Evolutionary conservation across 1,284 basidiomycete genomes (phyloP).

Genomic region (Phlebopus sp.): DNA sequence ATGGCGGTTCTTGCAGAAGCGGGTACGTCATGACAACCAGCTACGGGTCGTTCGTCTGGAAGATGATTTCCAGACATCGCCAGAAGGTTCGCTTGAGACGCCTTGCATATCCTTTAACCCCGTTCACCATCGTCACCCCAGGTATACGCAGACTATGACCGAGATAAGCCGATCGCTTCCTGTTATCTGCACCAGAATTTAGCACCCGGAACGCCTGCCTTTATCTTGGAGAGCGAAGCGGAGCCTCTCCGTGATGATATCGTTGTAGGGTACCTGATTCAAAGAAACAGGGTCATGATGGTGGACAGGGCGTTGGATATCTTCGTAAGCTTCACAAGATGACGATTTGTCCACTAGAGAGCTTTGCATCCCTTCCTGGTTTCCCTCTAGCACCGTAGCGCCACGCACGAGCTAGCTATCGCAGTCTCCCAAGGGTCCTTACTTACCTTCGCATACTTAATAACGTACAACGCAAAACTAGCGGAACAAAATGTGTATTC

Average conservation of each 20-base stretch:
- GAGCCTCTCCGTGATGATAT: slow-evolving; percentile 11
- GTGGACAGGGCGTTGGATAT: slow-evolving; percentile 2
- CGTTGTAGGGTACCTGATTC: slow-evolving; percentile 11
- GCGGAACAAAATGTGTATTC: neutral
- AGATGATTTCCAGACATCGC: slow-evolving; percentile 10
- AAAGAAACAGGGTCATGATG: slow-evolving; percentile 9
- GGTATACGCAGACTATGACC: slow-evolving; percentile 11
- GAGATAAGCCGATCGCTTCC: slow-evolving; percentile 7
- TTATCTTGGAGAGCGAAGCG: slow-evolving; percentile 7
- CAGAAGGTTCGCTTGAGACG: slow-evolving; percentile 5
- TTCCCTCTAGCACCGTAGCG: too few species aligned
- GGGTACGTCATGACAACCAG: slow-evolving; percentile 11
- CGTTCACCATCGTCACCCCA: neutral
- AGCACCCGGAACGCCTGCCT: slow-evolving; percentile 6
- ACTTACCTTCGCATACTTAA: slow-evolving; percentile 28
- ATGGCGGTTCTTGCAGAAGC: slow-evolving; percentile 2
- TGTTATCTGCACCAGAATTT: neutral
- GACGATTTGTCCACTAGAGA: too few species aligned
- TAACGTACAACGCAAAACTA: neutral
- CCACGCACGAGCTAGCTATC: too few species aligned
- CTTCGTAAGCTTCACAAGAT: neutral
- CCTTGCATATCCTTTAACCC: neutral
- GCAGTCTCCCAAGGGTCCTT: slow-evolving; percentile 34
- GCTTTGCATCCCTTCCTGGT: too few species aligned
- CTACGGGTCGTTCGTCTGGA: slow-evolving; percentile 10